Evolutionary conservation across 495 filamentous ascomycete genomes (phyloP).

Genomic region (Cercophora scortea): DNA sequence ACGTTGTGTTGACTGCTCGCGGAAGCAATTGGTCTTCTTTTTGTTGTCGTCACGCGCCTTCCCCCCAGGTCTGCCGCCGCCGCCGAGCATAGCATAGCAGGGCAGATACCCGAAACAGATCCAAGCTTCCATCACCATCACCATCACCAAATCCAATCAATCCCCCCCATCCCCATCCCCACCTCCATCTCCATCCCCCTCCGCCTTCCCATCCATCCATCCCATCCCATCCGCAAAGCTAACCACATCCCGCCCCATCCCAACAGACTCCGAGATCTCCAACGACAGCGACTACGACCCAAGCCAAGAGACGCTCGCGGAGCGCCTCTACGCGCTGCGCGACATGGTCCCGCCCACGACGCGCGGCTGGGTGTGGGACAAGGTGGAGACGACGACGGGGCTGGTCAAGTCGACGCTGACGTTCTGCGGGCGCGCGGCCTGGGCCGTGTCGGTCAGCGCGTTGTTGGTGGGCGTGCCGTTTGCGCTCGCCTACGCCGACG

Average conservation of each 20-base stretch:
- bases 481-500: slow-evolving; percentile 86
- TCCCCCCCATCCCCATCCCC: neutral
- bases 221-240: neutral
- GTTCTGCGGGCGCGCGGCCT: slow-evolving; percentile 75
- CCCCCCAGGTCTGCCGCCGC: too few species aligned
- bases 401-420: slow-evolving; percentile 54
- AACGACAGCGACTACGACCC: slow-evolving; percentile 46
- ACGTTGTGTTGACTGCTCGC: slow-evolving; percentile 18
- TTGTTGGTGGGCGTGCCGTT: slow-evolving; percentile 88
- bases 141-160: too few species aligned
- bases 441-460: slow-evolving; percentile 78
- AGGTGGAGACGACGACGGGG: slow-evolving; percentile 43
- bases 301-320: slow-evolving; percentile 58
- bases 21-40: too few species aligned
- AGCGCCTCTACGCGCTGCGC: slow-evolving; percentile 76
- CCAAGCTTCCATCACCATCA: neutral
- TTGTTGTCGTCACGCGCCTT: too few species aligned
- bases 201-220: neutral
- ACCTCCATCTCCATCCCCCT: neutral
- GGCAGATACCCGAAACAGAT: neutral
- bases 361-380: slow-evolving; percentile 58
- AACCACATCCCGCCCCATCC: neutral
- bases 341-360: slow-evolving; percentile 85
- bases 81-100: neutral
- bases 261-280: slow-evolving; percentile 57